Evolutionary conservation across 306 rosid genomes (phyloP), one percentile per base, ranked within the genome.

Genomic region (Lathyrus oleraceus): DNA sequence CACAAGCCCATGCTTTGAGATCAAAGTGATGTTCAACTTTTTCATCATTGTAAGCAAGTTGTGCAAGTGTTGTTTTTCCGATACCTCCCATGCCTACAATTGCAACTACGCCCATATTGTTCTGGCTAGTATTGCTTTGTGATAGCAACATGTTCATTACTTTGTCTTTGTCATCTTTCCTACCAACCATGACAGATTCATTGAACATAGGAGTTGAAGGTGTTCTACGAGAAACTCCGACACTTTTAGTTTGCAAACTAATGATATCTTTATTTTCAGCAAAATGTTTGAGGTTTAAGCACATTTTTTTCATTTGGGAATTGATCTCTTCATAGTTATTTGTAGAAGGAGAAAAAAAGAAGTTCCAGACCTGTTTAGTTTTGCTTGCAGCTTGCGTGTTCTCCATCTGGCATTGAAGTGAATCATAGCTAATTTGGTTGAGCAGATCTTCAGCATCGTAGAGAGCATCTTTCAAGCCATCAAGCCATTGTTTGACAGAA

Each of bases 301-400:
- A 70, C n/a, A 70, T 45, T 17, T 12, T 60, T 54, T 56, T 62
- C 74, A 83, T 39, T 61, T 54, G 62, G 25, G 71, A 39, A 54
- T 83, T 83, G 16, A 80, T 54, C 30, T 75, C 76, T 52, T 57
- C 40, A 25, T 56, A 47, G 44, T 78, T 69, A n/a, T 56, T 80
- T 19, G 60, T 79, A 47, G 48, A 70, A 39, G 81, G 44, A 35
- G 25, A 27, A 7, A 54, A 40, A n/a, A 83, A 64, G 42, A 76
- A 64, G 15, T 73, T 83, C 84, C 82, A 79, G 47, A 83, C 79
- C 84, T 52, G 62, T 21, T 35, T 45, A 0, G 65, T 27, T 27
- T 3, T 10, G 32, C 59, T 70, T 47, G 30, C 38, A 5, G 49
- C 6, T 21, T 28, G 36, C 2, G 4, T 25, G 4, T 13, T 14